Conservation (phyloP, 495 filamentous ascomycete species). For the Amphirosellinia nigrospora region DNA sequence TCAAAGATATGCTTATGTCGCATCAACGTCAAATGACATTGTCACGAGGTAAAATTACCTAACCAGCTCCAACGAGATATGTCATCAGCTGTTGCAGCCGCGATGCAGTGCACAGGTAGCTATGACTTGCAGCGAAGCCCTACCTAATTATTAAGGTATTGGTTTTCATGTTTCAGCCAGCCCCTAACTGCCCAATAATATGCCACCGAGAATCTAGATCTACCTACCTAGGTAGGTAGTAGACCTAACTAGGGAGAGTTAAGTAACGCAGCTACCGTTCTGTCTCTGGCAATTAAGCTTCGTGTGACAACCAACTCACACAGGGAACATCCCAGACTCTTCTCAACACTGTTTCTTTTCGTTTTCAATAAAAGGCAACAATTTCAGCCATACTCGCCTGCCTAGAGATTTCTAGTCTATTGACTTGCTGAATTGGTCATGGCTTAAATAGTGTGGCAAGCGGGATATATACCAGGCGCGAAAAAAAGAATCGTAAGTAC, state of each 20-base stretch:
- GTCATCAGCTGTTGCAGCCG: background rate
- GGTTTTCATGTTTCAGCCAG: background rate
- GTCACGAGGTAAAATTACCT: conserved; percentile 4
- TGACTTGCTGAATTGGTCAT: background rate
- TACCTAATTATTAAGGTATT: too few species aligned
- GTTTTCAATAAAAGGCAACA: background rate
- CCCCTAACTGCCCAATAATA: background rate
- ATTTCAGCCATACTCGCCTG: background rate
- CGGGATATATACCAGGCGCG: background rate
- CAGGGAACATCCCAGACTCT: background rate
- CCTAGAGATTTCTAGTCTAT: background rate
- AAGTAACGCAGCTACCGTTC: too few species aligned
- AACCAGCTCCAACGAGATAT: background rate
- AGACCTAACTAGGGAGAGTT: too few species aligned
- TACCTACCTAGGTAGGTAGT: too few species aligned
- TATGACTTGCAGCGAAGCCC: background rate
- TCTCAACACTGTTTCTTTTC: background rate
- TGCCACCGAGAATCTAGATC: background rate
- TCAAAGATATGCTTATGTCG: background rate
- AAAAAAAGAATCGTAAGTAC: background rate
- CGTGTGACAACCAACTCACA: background rate
- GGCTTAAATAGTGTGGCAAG: conserved; percentile 5
- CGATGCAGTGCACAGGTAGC: background rate
- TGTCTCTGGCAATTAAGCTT: background rate
- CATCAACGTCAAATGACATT: background rate